Evolutionary conservation across 1,284 basidiomycete genomes (phyloP).

Genomic region (Naganishia albida): DNA sequence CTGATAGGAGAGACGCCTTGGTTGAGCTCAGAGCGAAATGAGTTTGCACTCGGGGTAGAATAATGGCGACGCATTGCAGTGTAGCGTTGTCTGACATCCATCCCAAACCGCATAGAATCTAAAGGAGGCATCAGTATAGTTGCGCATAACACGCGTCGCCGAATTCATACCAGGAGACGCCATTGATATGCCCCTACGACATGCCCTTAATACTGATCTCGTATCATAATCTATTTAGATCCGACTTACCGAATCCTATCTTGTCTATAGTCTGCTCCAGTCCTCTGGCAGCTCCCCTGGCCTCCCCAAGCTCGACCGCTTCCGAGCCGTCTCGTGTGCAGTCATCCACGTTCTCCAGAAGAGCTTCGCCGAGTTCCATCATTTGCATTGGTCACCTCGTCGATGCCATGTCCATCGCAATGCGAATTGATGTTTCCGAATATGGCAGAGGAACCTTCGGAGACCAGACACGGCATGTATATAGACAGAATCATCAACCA

Average conservation of each 20-base stretch:
- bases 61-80: constrained; percentile 66
- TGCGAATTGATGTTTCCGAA: not conserved
- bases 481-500: constrained; percentile 3
- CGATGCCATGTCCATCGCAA: not conserved
- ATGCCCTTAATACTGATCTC: constrained; percentile 4
- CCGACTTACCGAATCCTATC: constrained; percentile 76
- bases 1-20: constrained; percentile 46
- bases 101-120: constrained; percentile 75
- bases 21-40: constrained; percentile 63
- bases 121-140: not conserved
- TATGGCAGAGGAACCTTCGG: not conserved
- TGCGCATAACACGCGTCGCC: constrained; percentile 7
- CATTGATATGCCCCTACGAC: constrained; percentile 70
- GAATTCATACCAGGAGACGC: constrained; percentile 64
- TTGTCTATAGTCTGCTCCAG: constrained; percentile 82
- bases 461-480: not conserved
- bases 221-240: constrained; percentile 13
- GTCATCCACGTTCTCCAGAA: not conserved
- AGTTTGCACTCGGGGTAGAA: constrained; percentile 85
- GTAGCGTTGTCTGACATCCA: constrained; percentile 58
- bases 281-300: constrained; percentile 55
- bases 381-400: not conserved
- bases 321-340: not conserved
- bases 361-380: constrained; percentile 7
- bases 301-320: not conserved